Conservation (phyloP, 2,329 filamentous ascomycete species). For the Claviceps citrina region DNA sequence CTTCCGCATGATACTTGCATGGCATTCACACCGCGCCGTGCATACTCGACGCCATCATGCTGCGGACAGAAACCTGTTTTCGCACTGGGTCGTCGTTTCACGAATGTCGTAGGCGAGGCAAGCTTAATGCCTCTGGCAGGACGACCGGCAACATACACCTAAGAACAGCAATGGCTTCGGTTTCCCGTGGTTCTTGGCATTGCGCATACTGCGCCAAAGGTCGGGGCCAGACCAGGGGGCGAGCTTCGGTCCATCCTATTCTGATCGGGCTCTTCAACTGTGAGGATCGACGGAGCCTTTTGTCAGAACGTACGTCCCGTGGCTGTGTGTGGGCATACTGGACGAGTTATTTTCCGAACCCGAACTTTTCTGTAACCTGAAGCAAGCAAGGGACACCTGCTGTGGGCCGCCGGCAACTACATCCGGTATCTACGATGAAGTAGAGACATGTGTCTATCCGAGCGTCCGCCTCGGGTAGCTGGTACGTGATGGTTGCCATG, state of each 20-base stretch:
- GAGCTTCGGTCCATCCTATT: neutral
- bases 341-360: neutral
- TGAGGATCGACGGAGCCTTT: neutral
- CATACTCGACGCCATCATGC: conserved; percentile 2
- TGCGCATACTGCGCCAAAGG: neutral
- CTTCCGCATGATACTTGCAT: conserved; percentile 2
- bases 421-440: neutral
- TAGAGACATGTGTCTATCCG: neutral
- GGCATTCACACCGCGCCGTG: neutral
- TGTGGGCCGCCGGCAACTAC: neutral
- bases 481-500: neutral
- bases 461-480: neutral
- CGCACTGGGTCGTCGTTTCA: neutral
- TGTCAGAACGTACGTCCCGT: neutral
- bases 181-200: neutral
- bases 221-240: neutral
- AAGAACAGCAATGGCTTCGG: neutral
- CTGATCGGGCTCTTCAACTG: neutral
- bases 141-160: neutral
- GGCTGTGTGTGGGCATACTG: neutral
- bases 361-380: neutral
- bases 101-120: neutral
- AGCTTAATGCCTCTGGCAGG: neutral
- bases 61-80: neutral
- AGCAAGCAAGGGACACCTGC: neutral